Base-by-base conservation (phyloP, 2,329 filamentous ascomycete species). In the Neopestalotiopsis sp. region DNA sequence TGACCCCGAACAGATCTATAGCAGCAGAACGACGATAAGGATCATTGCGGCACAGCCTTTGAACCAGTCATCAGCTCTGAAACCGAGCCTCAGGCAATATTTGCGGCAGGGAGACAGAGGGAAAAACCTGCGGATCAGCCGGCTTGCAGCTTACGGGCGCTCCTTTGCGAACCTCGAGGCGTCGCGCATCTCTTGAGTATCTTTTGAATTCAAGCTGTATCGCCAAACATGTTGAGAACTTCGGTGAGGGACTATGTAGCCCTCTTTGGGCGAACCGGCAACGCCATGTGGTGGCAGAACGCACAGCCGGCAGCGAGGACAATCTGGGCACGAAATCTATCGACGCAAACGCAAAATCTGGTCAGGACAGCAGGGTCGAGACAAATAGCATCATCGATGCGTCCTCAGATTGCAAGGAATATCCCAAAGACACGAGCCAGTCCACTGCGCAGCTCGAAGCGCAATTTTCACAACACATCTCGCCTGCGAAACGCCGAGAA, bases 391-490 rank as follows among this genome's bases (percentile, higher is more conserved):
- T 59, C 30, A 56, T 59, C 30, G 34, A 20, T 45, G 10, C 56
- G 20, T 7, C 49, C 53, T 20, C 28, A 61, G 20, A 45, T 67
- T n/a, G 30, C 56, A 30, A 45, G 20, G 12, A 20, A 56, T 17
- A 4, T 49, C 13, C 53, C 65, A 30, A 67, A 61, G 32, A 13
- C 34, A 17, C 66, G 58, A 38, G 6, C 30, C 24, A 49, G 30
- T 20, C 57, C 42, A 5, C 42, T 53, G n/a, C 58, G 58, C 49
- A 62, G 57, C 13, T 34, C 58, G n/a, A 57, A 38, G 58, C 66
- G 66, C 57, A 63, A 67, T 32, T 67, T 67, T 38, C 66, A 67
- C 32, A 67, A 63, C 28, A 62, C 66, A n/a, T 67, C 66, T n/a
- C 42, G 66, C 49, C 32, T 28, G 32, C 66, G 66, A 13, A 58